Base-by-base conservation (phyloP, 2,329 filamentous ascomycete genomes). In the Elsinoe arachidis region DNA sequence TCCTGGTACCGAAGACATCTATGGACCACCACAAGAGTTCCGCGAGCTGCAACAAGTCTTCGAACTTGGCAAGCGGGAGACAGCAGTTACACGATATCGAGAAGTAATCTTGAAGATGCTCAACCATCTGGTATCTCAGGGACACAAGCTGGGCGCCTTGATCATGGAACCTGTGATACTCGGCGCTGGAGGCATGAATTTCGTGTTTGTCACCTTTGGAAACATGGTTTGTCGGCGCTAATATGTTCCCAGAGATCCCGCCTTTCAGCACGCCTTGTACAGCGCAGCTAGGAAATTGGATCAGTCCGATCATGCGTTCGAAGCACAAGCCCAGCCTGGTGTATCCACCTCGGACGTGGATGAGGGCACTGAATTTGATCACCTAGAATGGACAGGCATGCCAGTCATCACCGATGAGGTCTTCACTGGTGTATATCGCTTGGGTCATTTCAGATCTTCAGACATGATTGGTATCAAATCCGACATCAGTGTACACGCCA, bases 361-460 rank as follows among this genome's bases (percentile, higher is more conserved):
- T n/a, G n/a, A n/a, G n/a, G n/a, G n/a, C n/a, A n/a, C n/a, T n/a
- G n/a, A n/a, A n/a, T n/a, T n/a, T n/a, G n/a, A n/a, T n/a, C n/a
- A n/a, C n/a, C n/a, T n/a, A 7, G 62, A 73, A 30, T 95, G 89
- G 89, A 76, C 77, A 1, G 88, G 89, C 1, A 78, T 95, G 3
- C 89, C 90, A 0, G 74, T 95, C 38, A 77, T 95, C 63, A 89
- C 90, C 62, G 89, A 95, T 67, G 90, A 95, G 68, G 89, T 95
- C 35, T 95, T 95, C 71, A 92, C 88, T 0, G 89, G 89, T 1
- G 75, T 95, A 3, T 91, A 91, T 68, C 87, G 90, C 11, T 82
- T 95, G 0, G 89, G 90, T 1, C 81, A 84, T 38, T 83, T 85
- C 66, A 84, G 81, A 1, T 78, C 88, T 0, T 82, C 86, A 0